Evolutionary conservation across 2,329 filamentous ascomycete species (phyloP).

Genomic region (Diaporthe vexans): DNA sequence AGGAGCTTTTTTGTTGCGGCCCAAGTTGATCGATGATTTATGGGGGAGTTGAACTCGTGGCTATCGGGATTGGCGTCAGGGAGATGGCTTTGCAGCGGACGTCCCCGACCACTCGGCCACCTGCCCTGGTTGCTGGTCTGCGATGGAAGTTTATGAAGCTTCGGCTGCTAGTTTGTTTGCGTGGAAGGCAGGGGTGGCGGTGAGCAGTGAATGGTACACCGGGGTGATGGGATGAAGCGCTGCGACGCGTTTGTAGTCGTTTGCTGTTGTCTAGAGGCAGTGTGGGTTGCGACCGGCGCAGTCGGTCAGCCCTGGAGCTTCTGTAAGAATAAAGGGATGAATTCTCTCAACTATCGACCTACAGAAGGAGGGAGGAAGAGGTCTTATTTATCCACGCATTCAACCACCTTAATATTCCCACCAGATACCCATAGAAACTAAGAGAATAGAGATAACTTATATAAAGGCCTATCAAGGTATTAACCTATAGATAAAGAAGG

Average conservation of each 20-base stretch:
- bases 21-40: too few relatives aligned
- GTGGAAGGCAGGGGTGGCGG: too few relatives aligned
- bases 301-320: too few relatives aligned
- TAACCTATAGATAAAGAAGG: too few relatives aligned
- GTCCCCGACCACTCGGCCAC: conserved; percentile 10
- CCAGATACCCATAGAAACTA: too few relatives aligned
- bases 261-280: neutral
- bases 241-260: neutral
- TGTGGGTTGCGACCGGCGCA: neutral
- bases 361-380: too few relatives aligned
- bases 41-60: conserved; percentile 14
- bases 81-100: neutral
- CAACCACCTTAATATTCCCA: too few relatives aligned
- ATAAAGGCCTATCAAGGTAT: too few relatives aligned
- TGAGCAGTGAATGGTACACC: neutral
- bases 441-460: too few relatives aligned
- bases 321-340: too few relatives aligned
- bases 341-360: too few relatives aligned
- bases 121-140: neutral
- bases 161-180: neutral
- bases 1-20: neutral
- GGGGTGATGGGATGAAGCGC: conserved; percentile 5
- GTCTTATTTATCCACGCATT: too few relatives aligned
- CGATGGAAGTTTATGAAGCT: neutral
- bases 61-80: conserved; percentile 12